Base-by-base conservation (phyloP, 2,329 filamentous ascomycete species). In the Aspergillus intermedius region DNA sequence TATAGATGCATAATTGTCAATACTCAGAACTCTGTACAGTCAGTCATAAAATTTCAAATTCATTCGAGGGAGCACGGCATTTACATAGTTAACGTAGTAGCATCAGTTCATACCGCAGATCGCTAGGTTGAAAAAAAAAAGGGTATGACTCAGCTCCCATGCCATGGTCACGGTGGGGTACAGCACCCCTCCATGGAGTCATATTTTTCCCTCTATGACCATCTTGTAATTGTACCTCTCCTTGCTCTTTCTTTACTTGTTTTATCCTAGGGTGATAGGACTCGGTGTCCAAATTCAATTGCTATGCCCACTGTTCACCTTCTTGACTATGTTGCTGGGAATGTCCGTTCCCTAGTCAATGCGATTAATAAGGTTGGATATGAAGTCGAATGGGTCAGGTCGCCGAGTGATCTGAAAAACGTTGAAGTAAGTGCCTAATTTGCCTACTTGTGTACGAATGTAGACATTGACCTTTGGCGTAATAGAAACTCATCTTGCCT, bases 311-410 rank as follows among this genome's bases (percentile, higher is more conserved):
- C 68, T 23, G 74, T 76, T 47, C 72, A 77, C 57, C 62, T 77
- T 34, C 75, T 85, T 46, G 82, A 97, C 74, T 97, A 96, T 68
- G 91, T 96, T 57, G 91, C 93, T 53, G 93, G 93, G 65, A 98
- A 98, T 70, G 84, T 98, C 60, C 86, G 91, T 56, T 96, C 91
- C 55, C 81, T 98, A 61, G 91, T 91, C 66, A 98, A 98, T 76
- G 93, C 91, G 61, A 95, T 98, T 63, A 91, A 98, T 70, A 95
- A 93, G 71, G 80, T 91, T 50, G 93, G 93, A 53, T 97, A 91
- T 68, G 81, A 87, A 41, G 88, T 98, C 42, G 87, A 93, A 74
- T 97, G 91, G 93, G 79, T 98, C 58, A 86, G 79, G 61, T 83
- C 83, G 30, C 93, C 93, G 4, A 83, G 87, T 59, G 90, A 97